phyloP scores from a whole-genome alignment of 139 green algal genomes.

The Chlorella ohadii region DNA sequence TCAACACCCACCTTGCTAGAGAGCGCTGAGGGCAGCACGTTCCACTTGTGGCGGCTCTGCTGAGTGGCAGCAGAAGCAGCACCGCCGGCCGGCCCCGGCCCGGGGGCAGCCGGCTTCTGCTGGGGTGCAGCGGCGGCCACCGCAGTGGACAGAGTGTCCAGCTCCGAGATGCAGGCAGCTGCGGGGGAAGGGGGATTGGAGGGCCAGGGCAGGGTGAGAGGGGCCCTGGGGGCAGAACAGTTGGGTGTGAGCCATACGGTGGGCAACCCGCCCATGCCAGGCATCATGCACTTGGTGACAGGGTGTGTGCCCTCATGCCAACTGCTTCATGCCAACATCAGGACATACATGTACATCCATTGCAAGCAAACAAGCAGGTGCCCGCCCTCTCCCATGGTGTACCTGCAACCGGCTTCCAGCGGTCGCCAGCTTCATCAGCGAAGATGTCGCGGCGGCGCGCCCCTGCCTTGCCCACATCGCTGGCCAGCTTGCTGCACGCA shows the following conservation, averaged over 20 bases:
- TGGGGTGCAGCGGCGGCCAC: slow-evolving; percentile 16
- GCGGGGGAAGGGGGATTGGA: background rate
- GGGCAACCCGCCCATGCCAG: too few relatives aligned
- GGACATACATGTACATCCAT: too few relatives aligned
- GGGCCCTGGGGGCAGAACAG: too few relatives aligned
- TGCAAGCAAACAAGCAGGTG: too few relatives aligned
- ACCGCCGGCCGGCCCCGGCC: background rate
- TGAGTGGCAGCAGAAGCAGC: background rate
- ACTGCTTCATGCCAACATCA: too few relatives aligned
- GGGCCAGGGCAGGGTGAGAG: background rate
- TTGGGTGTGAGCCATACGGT: too few relatives aligned
- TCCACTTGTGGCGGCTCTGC: slow-evolving; percentile 35
- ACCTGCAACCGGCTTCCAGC: slow-evolving; percentile 45
- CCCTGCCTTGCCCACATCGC: slow-evolving; percentile 21
- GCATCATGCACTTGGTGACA: too few relatives aligned
- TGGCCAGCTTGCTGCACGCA: slow-evolving; percentile 31
- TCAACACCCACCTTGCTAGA: slow-evolving; percentile 33
- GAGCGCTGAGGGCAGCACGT: slow-evolving; percentile 25
- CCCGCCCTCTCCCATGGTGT: too few relatives aligned
- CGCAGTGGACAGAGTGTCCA: slow-evolving; percentile 16
- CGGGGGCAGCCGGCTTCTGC: background rate
- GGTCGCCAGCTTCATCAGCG: slow-evolving; percentile 52
- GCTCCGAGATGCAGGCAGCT: slow-evolving; percentile 1
- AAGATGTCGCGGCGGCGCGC: slow-evolving; percentile 49
- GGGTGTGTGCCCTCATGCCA: too few relatives aligned